Evolutionary conservation across 2,329 filamentous ascomycete genomes (phyloP).

Genomic region (Dothidotthia symphoricarpi): DNA sequence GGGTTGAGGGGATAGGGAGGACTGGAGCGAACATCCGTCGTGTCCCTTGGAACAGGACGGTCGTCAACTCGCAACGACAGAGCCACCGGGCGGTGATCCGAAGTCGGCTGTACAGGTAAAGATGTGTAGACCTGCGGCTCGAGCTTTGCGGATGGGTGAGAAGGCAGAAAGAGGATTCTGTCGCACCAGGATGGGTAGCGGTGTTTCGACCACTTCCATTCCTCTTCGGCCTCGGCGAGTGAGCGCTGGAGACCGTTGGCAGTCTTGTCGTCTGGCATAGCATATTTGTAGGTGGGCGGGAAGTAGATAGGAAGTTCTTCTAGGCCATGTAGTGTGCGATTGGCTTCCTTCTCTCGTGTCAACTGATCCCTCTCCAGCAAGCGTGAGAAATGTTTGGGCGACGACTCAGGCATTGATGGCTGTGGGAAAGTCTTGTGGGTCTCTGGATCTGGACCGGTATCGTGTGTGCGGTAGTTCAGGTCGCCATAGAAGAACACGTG

Average conservation of each 20-base stretch:
- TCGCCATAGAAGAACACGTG: constrained; percentile 88
- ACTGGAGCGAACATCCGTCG: constrained; percentile 42
- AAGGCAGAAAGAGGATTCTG: constrained; percentile 70
- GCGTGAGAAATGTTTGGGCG: constrained; percentile 60
- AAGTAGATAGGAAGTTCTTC: constrained; percentile 73
- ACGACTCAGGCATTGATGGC: constrained; percentile 49
- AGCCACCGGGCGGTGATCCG: constrained; percentile 84
- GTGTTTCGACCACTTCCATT: constrained; percentile 74
- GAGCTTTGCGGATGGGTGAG: constrained; percentile 50
- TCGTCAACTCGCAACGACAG: constrained; percentile 68
- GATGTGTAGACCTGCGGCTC: constrained; percentile 64
- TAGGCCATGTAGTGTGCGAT: constrained; percentile 74
- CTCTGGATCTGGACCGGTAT: constrained; percentile 59
- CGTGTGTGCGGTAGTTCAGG: constrained; percentile 87
- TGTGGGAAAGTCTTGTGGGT: constrained; percentile 64
- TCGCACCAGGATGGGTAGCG: constrained; percentile 92
- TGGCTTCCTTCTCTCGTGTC: constrained; percentile 64
- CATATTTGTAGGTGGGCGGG: constrained; percentile 93
- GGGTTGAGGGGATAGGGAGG: constrained; percentile 59
- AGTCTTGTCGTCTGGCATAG: constrained; percentile 25
- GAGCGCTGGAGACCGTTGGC: constrained; percentile 9
- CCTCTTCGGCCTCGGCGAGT: constrained; percentile 30
- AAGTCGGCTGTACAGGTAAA: constrained; percentile 75
- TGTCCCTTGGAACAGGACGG: constrained; percentile 32
- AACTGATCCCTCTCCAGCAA: constrained; percentile 79